Evolutionary conservation across 192 early-diverging fungal genomes (phyloP).

Genomic region (Gryganskiella cystojenkinii): DNA sequence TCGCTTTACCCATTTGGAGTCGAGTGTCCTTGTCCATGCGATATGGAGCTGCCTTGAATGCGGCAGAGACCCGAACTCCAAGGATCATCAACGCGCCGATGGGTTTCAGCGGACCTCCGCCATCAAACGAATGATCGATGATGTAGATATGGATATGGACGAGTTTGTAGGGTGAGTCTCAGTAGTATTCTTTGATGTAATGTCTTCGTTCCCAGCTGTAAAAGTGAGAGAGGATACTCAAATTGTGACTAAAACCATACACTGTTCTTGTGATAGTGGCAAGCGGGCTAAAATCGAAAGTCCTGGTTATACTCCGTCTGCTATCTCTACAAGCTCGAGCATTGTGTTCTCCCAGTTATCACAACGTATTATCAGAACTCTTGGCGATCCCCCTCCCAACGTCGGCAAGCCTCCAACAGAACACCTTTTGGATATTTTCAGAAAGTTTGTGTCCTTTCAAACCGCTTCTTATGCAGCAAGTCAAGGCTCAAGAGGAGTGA

Average conservation of each 20-base stretch:
- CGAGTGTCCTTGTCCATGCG: slow-evolving; percentile 2
- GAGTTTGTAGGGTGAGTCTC: neutral
- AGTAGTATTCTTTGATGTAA: no score
- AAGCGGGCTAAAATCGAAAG: no score
- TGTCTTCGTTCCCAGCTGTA: no score
- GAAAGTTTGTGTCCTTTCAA: slow-evolving; percentile 7
- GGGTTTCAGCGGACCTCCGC: neutral
- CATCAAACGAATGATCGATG: neutral
- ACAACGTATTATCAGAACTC: no score
- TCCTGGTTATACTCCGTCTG: no score
- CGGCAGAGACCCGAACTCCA: neutral
- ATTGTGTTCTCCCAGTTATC: no score
- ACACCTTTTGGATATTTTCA: slow-evolving; percentile 4
- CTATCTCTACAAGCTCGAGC: no score
- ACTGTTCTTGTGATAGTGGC: neutral
- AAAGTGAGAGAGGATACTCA: no score
- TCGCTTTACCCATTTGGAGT: slow-evolving; percentile 23
- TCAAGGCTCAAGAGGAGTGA: slow-evolving; percentile 35
- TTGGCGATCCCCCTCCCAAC: no score
- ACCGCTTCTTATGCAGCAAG: slow-evolving; percentile 14
- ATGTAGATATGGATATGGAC: slow-evolving; percentile 5
- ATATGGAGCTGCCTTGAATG: slow-evolving; percentile 6
- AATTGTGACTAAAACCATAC: neutral
- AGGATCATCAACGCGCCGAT: neutral
- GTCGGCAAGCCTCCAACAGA: slow-evolving; percentile 15